Base-by-base conservation (phyloP, 1,284 basidiomycete genomes). In the Uromyces viciae-fabae region DNA sequence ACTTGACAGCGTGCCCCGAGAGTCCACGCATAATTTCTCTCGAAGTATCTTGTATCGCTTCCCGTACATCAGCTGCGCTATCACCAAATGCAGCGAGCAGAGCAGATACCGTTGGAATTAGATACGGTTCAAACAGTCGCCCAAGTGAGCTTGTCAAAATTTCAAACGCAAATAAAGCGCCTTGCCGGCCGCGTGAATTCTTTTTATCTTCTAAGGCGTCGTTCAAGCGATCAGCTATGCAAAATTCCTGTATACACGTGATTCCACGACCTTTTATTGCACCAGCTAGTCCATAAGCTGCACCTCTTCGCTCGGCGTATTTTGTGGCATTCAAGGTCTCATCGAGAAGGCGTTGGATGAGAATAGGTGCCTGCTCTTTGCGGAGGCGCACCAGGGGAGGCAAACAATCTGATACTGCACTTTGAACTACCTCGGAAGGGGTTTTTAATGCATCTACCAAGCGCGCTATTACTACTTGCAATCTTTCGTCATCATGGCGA, bases 211-310 rank as follows among this genome's bases (percentile, higher is more conserved):
- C 94, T 5, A 93, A 88, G 1, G 93, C 94, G 40, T 90, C 88
- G 38, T 90, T 90, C 19, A 99, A 88, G 56, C 92, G 91, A 46
- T 88, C 88, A 83, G 97, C 90, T 77, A 98, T 88, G 76, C 91
- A 88, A 85, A 92, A 93, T 84, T 95, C 91, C 85, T 94, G 93
- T 87, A 99, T 91, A 0, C 91, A 90, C 0, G 90, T 88, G 43
- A 99, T 91, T 5, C 97, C 97, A 0, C 92, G 90, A 19, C 97
- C 97, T 85, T 93, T 94, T 83, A 98, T 89, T 25, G 95, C 90
- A 46, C 97, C 97, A 0, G 96, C 95, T 28, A 99, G 87, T 71
- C 97, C 97, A 85, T 99, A 99, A 0, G 96, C 96, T 0, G 95
- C 95, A 54, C 97, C 97, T 64, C 96, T 90, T 38, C 97, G 91